Conservation (phyloP, 2,329 filamentous ascomycete species). For the Simplicillium aogashimaense region DNA sequence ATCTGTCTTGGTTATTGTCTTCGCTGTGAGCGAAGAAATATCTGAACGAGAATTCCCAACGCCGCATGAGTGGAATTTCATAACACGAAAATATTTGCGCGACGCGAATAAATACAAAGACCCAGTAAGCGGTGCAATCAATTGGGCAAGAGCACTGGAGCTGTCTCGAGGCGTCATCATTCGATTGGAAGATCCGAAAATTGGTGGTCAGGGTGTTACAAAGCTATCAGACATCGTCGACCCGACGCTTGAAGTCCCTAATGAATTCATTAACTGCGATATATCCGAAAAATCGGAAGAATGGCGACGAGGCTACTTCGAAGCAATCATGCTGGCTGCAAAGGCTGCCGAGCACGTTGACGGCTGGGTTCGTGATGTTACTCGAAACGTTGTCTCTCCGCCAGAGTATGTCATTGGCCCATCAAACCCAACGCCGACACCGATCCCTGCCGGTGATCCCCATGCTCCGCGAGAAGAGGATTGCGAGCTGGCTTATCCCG, state of each 20-base stretch:
- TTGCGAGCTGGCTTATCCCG: slow-evolving; percentile 57
- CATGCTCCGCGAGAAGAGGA: slow-evolving; percentile 64
- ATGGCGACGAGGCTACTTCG: slow-evolving; percentile 80
- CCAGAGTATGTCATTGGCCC: slow-evolving; percentile 68
- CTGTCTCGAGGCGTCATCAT: slow-evolving; percentile 50
- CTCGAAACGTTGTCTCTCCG: slow-evolving; percentile 56
- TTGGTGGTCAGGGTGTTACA: slow-evolving; percentile 57
- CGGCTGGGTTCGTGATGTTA: slow-evolving; percentile 64
- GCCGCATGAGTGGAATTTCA: slow-evolving; percentile 70
- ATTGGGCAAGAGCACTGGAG: slow-evolving; percentile 60
- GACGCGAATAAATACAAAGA: slow-evolving; percentile 51
- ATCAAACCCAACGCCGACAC: slow-evolving; percentile 71
- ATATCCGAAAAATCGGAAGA: slow-evolving; percentile 66
- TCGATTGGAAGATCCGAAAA: slow-evolving; percentile 57
- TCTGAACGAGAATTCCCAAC: slow-evolving; percentile 71
- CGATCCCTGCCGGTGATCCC: slow-evolving; percentile 54
- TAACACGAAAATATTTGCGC: slow-evolving; percentile 59
- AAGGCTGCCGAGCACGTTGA: slow-evolving; percentile 73
- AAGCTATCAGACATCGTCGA: slow-evolving; percentile 54
- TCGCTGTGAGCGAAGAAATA: slow-evolving; percentile 62
- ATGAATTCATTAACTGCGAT: slow-evolving; percentile 55
- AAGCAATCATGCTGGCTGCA: slow-evolving; percentile 68
- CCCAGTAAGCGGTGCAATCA: slow-evolving; percentile 39
- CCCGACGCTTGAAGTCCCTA: slow-evolving; percentile 55
- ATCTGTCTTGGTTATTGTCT: slow-evolving; percentile 49